phyloP scores from a whole-genome alignment of 306 rosid species.

The Carpinus fangiana region DNA sequence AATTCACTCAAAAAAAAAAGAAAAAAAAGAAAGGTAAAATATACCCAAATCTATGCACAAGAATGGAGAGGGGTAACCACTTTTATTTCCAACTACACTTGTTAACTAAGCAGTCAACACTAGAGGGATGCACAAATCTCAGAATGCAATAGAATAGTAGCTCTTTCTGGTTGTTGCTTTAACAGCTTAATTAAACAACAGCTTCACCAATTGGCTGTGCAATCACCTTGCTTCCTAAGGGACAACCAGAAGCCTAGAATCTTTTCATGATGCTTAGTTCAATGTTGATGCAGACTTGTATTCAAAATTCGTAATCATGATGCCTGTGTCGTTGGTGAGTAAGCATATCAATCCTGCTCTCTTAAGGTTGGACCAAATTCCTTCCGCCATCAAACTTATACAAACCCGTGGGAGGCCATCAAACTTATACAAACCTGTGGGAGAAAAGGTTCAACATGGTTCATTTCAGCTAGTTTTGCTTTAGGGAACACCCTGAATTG shows the following conservation, averaged over 20 bases:
- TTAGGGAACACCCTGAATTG: not conserved
- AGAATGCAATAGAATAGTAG: not conserved
- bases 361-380: no score
- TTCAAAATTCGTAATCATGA: not conserved
- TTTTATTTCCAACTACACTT: no score
- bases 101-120: not conserved
- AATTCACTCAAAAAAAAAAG: no score
- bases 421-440: no score
- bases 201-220: not conserved
- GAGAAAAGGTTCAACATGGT: not conserved
- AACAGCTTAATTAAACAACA: not conserved
- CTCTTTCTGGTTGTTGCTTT: not conserved
- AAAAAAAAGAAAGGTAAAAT: no score
- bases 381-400: not conserved
- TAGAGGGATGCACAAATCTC: not conserved
- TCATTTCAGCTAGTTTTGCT: not conserved
- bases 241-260: not conserved
- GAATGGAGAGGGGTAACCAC: no score
- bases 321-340: no score
- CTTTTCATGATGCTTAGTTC: not conserved
- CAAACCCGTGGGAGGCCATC: no score
- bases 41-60: no score
- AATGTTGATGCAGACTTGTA: not conserved
- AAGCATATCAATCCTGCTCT: no score
- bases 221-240: not conserved